Evolutionary conservation across 805 yeast species (phyloP).

Genomic region (Starmerella sp.): DNA sequence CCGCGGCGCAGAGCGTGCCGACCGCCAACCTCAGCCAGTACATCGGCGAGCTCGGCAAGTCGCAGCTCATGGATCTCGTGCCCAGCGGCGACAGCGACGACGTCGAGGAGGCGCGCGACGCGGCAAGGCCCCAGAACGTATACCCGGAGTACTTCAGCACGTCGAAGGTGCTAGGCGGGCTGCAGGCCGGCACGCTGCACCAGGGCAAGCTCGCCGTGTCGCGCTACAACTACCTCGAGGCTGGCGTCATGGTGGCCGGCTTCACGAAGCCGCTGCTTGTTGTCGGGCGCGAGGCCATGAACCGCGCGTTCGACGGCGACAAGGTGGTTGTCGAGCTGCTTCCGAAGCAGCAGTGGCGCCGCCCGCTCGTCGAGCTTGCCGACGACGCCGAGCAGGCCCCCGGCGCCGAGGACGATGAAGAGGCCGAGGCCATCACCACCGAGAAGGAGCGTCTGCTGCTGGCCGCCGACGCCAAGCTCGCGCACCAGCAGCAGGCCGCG

Average conservation of each 20-base stretch:
- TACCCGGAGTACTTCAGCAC: conserved; percentile 71
- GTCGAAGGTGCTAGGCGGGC: conserved; percentile 80
- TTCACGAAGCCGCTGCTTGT: conserved; percentile 74
- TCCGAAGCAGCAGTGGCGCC: conserved; percentile 79
- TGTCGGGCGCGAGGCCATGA: conserved; percentile 71
- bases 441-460: conserved; percentile 62
- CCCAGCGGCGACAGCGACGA: conserved; percentile 45
- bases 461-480: conserved; percentile 63
- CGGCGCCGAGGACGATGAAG: conserved; percentile 37
- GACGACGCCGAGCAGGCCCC: conserved; percentile 61
- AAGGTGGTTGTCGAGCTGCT: conserved; percentile 80
- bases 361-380: conserved; percentile 65
- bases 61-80: conserved; percentile 52
- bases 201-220: conserved; percentile 77
- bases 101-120: conserved; percentile 11
- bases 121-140: conserved; percentile 38
- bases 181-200: conserved; percentile 72
- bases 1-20: conserved; percentile 42
- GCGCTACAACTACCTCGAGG: conserved; percentile 81
- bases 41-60: conserved; percentile 49
- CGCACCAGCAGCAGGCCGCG: conserved; percentile 23
- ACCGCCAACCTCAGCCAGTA: conserved; percentile 57
- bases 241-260: conserved; percentile 57
- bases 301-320: conserved; percentile 88
- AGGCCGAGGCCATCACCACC: conserved; percentile 41